These are phyloP conservation scores for Pinus taeda DNA, from an alignment of 75 land plant species.

Conservation along the genomic window DNA sequence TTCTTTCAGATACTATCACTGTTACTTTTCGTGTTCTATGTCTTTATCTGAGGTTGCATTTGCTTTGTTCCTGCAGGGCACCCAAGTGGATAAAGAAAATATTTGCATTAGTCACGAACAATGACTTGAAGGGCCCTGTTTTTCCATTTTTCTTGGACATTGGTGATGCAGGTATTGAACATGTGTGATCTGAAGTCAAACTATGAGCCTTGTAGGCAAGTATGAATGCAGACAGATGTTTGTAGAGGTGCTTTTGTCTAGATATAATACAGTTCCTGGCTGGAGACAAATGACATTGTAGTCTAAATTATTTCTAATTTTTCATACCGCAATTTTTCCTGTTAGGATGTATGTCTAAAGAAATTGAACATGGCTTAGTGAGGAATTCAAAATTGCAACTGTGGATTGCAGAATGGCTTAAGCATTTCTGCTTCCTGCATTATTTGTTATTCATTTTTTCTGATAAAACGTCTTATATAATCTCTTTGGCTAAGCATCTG, in stretches of 20 bases:
- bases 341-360: not conserved
- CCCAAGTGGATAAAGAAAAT: conserved; percentile 62
- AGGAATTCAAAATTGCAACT: not conserved
- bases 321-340: not conserved
- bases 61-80: conserved; percentile 22
- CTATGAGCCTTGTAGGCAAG: not conserved
- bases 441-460: too few relatives aligned
- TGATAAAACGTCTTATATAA: too few relatives aligned
- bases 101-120: conserved; percentile 37
- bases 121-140: conserved; percentile 66
- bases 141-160: conserved; percentile 80
- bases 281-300: not conserved
- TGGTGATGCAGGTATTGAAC: conserved; percentile 68
- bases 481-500: too few relatives aligned
- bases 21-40: not conserved
- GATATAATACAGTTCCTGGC: not conserved
- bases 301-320: not conserved
- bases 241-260: not conserved
- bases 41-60: not conserved
- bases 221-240: not conserved
- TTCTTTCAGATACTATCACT: not conserved
- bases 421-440: too few relatives aligned
- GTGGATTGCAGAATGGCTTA: not conserved
- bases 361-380: not conserved
- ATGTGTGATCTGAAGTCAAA: not conserved